Percentiles rank a stretch among this genome's conserved stretches.
Evolutionary conservation across 306 rosid species (phyloP).

Genomic region (Vigna trinervia): DNA sequence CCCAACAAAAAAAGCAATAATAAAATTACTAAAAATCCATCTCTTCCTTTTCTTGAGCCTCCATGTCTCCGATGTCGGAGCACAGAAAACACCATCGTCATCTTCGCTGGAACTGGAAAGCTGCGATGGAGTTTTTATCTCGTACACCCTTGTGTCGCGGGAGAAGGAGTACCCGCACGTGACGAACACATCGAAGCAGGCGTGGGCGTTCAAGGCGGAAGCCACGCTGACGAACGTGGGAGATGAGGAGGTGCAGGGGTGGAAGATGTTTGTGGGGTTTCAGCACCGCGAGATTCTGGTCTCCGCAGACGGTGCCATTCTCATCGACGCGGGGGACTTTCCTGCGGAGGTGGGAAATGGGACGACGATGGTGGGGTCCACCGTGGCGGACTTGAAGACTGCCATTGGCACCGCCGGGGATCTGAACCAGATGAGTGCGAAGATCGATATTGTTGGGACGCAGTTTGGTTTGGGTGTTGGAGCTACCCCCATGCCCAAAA

Average conservation of each 20-base stretch:
- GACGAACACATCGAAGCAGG: constrained; percentile 71
- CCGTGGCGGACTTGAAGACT: constrained; percentile 65
- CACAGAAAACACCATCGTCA: neutral
- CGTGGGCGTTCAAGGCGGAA: constrained; percentile 82
- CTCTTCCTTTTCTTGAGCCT: constrained; percentile 31
- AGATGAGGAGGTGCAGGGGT: constrained; percentile 58
- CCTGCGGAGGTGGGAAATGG: constrained; percentile 78
- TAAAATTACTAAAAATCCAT: neutral
- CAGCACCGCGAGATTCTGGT: constrained; percentile 80
- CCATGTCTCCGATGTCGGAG: constrained; percentile 49
- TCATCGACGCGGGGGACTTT: constrained; percentile 63
- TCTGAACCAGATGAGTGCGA: constrained; percentile 57
- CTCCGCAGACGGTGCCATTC: constrained; percentile 56
- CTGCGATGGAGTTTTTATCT: constrained; percentile 76
- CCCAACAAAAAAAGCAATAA: neutral
- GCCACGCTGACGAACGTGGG: constrained; percentile 69
- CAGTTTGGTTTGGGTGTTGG: constrained; percentile 62
- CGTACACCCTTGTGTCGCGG: constrained; percentile 55
- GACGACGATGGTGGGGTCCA: constrained; percentile 58
- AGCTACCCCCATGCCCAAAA: constrained; percentile 75
- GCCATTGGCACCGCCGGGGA: constrained; percentile 79
- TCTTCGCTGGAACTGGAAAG: constrained; percentile 35
- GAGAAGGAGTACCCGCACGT: constrained; percentile 64
- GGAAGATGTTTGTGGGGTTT: constrained; percentile 83
- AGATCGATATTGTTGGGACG: constrained; percentile 57